Evolutionary conservation across 2,329 filamentous ascomycete genomes (phyloP), one percentile per base, ranked within the genome.

Genomic region (Hypoxylon rubiginosum): DNA sequence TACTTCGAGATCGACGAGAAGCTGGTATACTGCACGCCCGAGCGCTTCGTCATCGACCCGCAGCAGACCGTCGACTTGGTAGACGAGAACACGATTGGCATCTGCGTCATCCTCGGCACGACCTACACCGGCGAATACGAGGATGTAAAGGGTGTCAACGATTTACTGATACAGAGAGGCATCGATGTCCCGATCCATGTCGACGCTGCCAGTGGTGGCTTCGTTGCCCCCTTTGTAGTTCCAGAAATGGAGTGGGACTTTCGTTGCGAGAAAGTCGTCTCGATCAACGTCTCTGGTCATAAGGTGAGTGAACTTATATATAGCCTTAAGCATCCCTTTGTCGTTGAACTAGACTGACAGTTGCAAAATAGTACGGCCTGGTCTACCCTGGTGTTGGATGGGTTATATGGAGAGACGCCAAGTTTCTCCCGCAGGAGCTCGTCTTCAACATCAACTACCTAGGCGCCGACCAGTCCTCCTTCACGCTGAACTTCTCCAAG

Each of bases 381-480:
- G 84, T 97, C 53, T 97, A 97, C 77, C 94, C 94, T 0, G 94
- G 95, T 78, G 92, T 98, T 13, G 95, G 95, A 63, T 98, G 95
- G 95, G 90, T 95, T 10, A 85, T 97, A 71, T 97, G 94, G 94
- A 89, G 94, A 51, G 88, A 89, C 41, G 88, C 92, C 54, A 91
- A 96, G 78, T 96, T 86, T 80, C 86, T 97, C 2, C 95, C 95
- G 7, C 86, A 95, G 77, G 94, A 97, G 75, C 90, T 97, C 21
- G 93, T 98, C 74, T 98, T 98, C 88, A 97, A 97, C 86, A 97
- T 98, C 87, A 97, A 97, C 86, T 98, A 98, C 82, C 91, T 97
- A 5, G 95, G 95, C 53, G 94, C 95, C 10, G 93, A 97, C 77
- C 95, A 98, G 79, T 91, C 94, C 1, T 97, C 93, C 2, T 97